These are phyloP conservation scores for Aspergillus floridensis DNA, from an alignment of 2,329 filamentous ascomycete genomes.

Conservation along the genomic window DNA sequence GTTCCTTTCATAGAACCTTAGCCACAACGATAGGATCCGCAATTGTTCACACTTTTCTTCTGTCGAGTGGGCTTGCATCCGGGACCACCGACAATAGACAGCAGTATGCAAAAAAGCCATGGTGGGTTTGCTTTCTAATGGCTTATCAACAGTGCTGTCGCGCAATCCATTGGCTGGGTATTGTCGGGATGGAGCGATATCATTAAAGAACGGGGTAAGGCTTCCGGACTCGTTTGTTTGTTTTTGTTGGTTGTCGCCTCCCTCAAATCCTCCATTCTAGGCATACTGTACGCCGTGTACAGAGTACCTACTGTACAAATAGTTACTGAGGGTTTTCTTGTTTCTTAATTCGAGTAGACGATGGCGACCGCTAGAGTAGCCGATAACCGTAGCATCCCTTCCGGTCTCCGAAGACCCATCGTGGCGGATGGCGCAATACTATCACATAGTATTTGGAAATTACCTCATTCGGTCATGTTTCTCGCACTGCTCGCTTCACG, in stretches of 20 bases:
- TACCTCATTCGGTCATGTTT: not conserved
- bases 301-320: too few relatives aligned
- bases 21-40: conserved; percentile 12
- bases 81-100: not conserved
- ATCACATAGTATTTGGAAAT: not conserved
- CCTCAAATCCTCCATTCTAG: too few relatives aligned
- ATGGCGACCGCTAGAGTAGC: not conserved
- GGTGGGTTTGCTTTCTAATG: not conserved
- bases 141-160: not conserved
- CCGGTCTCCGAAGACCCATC: conserved; percentile 3
- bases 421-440: not conserved
- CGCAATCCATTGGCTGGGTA: not conserved
- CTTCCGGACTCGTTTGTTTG: not conserved
- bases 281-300: too few relatives aligned
- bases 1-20: not conserved
- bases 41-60: conserved; percentile 5
- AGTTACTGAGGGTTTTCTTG: too few relatives aligned
- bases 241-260: not conserved
- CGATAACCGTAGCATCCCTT: conserved; percentile 1
- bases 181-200: too few relatives aligned
- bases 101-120: not conserved
- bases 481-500: not conserved
- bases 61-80: not conserved
- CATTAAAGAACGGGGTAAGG: not conserved
- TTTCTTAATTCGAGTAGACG: not conserved